Evolutionary conservation across 371 early-diverging fungal genomes (phyloP).

Genomic region (Mucor ambiguus): DNA sequence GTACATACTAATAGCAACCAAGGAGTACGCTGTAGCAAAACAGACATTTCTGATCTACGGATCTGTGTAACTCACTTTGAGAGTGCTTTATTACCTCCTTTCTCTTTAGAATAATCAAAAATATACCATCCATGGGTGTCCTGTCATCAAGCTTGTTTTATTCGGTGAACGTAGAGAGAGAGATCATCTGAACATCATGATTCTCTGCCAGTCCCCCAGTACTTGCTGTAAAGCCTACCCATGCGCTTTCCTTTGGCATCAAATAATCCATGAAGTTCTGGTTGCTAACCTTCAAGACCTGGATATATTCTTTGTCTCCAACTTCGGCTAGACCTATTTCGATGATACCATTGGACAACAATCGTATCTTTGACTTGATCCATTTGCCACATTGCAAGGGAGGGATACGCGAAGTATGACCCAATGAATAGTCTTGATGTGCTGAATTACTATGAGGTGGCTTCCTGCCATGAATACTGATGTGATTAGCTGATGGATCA

Average conservation of each 20-base stretch:
- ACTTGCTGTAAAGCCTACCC: constrained; percentile 58
- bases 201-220: constrained; percentile 56
- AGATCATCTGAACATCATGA: constrained; percentile 41
- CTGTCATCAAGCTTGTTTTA: background rate
- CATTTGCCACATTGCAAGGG: constrained; percentile 37
- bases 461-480: constrained; percentile 47
- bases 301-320: constrained; percentile 20
- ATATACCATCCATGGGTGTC: background rate
- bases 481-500: constrained; percentile 59
- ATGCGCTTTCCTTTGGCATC: constrained; percentile 10
- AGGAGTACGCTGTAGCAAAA: background rate
- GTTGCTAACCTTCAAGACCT: constrained; percentile 25
- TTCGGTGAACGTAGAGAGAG: constrained; percentile 4
- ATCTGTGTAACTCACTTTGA: background rate
- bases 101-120: background rate
- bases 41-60: background rate
- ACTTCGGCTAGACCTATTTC: constrained; percentile 24
- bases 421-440: constrained; percentile 51
- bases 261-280: constrained; percentile 24
- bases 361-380: constrained; percentile 30
- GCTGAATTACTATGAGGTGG: constrained; percentile 39
- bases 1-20: constrained; percentile 10
- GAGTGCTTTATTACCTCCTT: background rate
- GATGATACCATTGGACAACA: constrained; percentile 12
- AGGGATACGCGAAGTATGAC: constrained; percentile 43